Evolutionary conservation across 768 basidiomycete genomes (phyloP).

Genomic region (Calvatia gigantea): DNA sequence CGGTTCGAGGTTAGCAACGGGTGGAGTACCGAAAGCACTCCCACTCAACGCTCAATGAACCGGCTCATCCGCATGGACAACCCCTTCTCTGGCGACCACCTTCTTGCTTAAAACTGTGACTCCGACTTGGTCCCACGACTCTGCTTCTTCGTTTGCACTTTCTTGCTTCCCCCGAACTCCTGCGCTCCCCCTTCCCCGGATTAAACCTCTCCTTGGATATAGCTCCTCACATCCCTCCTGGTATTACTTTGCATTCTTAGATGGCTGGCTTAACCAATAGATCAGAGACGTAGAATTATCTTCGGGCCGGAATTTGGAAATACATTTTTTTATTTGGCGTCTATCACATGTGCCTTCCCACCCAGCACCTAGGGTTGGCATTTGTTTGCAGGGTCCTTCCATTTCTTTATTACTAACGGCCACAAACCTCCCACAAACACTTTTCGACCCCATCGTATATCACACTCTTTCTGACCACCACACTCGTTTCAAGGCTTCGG

Average conservation of each 20-base stretch:
- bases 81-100: constrained; percentile 6
- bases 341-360: constrained; percentile 11
- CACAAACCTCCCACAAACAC: neutral
- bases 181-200: constrained; percentile 7
- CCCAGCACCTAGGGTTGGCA: constrained; percentile 1
- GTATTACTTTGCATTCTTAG: neutral
- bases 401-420: no score
- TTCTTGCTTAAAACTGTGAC: constrained; percentile 12
- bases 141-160: constrained; percentile 2
- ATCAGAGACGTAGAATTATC: neutral
- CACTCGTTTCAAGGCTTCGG: neutral
- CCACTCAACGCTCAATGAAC: neutral
- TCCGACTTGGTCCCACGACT: constrained; percentile 2
- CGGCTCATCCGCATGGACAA: constrained; percentile 2
- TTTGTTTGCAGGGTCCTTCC: neutral
- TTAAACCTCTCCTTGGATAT: neutral
- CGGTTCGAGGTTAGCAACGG: neutral
- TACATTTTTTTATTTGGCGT: neutral
- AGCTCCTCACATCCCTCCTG: neutral
- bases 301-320: neutral
- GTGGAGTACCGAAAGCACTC: neutral
- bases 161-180: neutral
- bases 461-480: neutral
- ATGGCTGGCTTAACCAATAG: neutral
- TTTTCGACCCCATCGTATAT: neutral